Conservation (phyloP, 768 basidiomycete genomes). For the Cystofilobasidium capitatum region DNA sequence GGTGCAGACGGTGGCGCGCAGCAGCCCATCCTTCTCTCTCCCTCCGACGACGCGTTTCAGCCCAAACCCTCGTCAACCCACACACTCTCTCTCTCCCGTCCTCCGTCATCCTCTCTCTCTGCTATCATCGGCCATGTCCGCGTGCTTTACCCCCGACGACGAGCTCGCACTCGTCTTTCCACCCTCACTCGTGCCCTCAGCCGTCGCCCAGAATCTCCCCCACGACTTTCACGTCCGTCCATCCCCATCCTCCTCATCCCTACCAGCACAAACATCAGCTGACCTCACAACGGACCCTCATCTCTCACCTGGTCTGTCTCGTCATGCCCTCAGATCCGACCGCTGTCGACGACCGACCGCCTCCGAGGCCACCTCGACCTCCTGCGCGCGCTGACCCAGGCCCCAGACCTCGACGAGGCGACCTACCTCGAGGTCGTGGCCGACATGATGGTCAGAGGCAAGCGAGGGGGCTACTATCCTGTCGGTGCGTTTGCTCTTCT, state of each 20-base stretch:
- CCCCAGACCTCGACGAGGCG: slow-evolving; percentile 55
- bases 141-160: slow-evolving; percentile 51
- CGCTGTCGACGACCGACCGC: slow-evolving; percentile 77
- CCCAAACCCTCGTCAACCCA: too few relatives aligned
- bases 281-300: not conserved
- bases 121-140: not conserved
- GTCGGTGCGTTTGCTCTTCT: slow-evolving; percentile 26
- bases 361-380: slow-evolving; percentile 70
- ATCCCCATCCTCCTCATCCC: not conserved
- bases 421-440: slow-evolving; percentile 48
- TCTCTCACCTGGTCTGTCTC: not conserved
- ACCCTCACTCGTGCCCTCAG: slow-evolving; percentile 56
- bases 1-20: too few relatives aligned
- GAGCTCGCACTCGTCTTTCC: slow-evolving; percentile 70
- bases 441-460: slow-evolving; percentile 18
- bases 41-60: too few relatives aligned
- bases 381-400: slow-evolving; percentile 60
- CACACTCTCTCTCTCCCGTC: too few relatives aligned
- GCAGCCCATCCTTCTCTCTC: too few relatives aligned
- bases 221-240: slow-evolving; percentile 56
- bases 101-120: not conserved
- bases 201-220: slow-evolving; percentile 54
- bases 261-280: too few relatives aligned
- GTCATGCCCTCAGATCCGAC: slow-evolving; percentile 61
- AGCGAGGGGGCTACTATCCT: slow-evolving; percentile 22